A percentile compares a stretch with the other conserved stretches of the same genome.
These are phyloP conservation scores for Bruguiera hainesii DNA, from an alignment of 441 rosid genomes.

Conservation along the genomic window DNA sequence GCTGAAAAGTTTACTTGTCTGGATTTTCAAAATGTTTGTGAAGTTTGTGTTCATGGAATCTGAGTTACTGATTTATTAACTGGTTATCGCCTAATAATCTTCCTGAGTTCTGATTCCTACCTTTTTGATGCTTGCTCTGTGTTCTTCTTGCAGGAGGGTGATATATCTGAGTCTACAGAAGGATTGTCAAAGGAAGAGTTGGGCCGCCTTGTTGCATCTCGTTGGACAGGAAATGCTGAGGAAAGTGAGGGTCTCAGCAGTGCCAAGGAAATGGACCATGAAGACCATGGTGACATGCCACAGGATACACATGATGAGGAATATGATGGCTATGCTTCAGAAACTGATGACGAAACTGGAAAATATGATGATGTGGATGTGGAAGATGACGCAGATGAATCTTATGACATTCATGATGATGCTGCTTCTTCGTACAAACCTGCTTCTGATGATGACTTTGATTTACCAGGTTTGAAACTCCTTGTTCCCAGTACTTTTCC, in stretches of 20 bases:
- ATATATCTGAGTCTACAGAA: slow-evolving; percentile 44
- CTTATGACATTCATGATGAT: slow-evolving; percentile 43
- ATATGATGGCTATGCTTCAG: slow-evolving; percentile 70
- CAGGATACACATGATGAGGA: slow-evolving; percentile 44
- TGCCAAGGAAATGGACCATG: slow-evolving; percentile 34
- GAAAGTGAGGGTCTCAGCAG: slow-evolving; percentile 34
- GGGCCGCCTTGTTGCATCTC: slow-evolving; percentile 94
- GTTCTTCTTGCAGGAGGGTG: slow-evolving; percentile 43
- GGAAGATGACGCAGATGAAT: slow-evolving; percentile 53
- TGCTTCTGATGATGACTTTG: slow-evolving; percentile 56
- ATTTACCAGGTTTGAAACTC: slow-evolving; percentile 52
- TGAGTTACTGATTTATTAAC: not conserved
- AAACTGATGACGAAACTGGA: slow-evolving; percentile 55
- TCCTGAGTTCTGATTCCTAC: slow-evolving; percentile 11
- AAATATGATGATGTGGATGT: slow-evolving; percentile 46
- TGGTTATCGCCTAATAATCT: slow-evolving; percentile 7
- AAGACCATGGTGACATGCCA: slow-evolving; percentile 43
- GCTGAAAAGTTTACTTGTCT: not conserved
- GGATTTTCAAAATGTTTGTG: not conserved
- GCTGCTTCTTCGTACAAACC: slow-evolving; percentile 47
- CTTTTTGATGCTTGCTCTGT: slow-evolving; percentile 12
- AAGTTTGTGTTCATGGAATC: slow-evolving; percentile 11
- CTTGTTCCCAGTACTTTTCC: not conserved
- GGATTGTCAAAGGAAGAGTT: slow-evolving; percentile 91
- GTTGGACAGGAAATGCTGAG: slow-evolving; percentile 85